A percentile compares a stretch with the other conserved stretches of the same genome.
Conservation (phyloP, 306 rosid genomes). For the Alnus glutinosa region DNA sequence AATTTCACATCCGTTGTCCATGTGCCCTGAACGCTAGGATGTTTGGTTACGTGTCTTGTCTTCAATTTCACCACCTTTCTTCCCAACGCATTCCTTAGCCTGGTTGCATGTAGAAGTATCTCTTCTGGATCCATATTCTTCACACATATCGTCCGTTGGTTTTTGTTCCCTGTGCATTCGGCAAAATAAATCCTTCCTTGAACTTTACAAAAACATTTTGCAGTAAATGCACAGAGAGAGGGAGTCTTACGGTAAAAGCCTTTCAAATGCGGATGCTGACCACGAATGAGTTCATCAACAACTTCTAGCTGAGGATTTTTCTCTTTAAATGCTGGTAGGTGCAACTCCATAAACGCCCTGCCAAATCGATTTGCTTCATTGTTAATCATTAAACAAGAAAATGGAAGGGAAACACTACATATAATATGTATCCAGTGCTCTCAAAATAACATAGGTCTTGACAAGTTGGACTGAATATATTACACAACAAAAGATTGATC, state of each 20-base stretch:
- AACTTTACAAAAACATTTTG: background rate
- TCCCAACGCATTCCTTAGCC: constrained; percentile 83
- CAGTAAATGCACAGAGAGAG: background rate
- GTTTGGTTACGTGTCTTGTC: constrained; percentile 82
- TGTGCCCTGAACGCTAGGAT: constrained; percentile 93
- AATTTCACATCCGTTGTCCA: constrained; percentile 76
- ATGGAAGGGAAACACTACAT: background rate
- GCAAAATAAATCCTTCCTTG: constrained; percentile 16
- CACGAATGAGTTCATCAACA: constrained; percentile 81
- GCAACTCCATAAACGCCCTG: constrained; percentile 86
- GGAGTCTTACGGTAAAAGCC: constrained; percentile 66
- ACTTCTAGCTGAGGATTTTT: constrained; percentile 85
- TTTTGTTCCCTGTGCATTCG: constrained; percentile 61
- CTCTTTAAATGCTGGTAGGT: constrained; percentile 71
- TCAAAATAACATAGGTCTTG: background rate
- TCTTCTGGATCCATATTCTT: constrained; percentile 87
- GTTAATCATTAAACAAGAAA: constrained; percentile 19
- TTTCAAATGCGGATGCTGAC: constrained; percentile 92
- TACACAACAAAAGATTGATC: too few species aligned
- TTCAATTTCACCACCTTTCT: constrained; percentile 87
- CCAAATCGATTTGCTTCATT: constrained; percentile 17
- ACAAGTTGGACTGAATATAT: background rate
- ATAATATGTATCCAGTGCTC: background rate
- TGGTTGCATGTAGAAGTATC: constrained; percentile 57
- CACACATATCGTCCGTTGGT: constrained; percentile 74